phyloP scores from a whole-genome alignment of 768 basidiomycete species.

The Wakefieldia striispora region DNA sequence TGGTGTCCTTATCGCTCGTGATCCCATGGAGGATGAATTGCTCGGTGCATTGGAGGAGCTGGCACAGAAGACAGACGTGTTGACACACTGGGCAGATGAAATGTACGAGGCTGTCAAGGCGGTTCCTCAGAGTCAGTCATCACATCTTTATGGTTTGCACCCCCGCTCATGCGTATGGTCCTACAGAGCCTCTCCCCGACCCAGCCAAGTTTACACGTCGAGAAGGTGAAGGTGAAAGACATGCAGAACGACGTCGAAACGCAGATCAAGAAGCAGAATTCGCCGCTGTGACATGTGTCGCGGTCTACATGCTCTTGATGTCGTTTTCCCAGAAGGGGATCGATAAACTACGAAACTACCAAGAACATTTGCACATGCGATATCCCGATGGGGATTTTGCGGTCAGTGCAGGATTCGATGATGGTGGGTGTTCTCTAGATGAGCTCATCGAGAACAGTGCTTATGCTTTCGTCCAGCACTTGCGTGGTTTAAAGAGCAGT shows the following conservation, averaged over 20 bases:
- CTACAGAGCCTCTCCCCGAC: constrained; percentile 74
- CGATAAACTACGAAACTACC: constrained; percentile 71
- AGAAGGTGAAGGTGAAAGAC: constrained; percentile 70
- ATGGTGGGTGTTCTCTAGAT: constrained; percentile 45
- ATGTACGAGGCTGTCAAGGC: constrained; percentile 88
- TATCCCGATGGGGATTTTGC: constrained; percentile 73
- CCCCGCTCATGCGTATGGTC: constrained; percentile 2
- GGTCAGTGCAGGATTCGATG: constrained; percentile 78
- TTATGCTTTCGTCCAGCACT: constrained; percentile 46
- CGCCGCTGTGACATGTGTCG: constrained; percentile 81
- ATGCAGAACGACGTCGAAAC: constrained; percentile 64
- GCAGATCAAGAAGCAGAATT: constrained; percentile 79
- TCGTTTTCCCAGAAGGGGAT: constrained; percentile 93
- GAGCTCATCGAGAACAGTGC: constrained; percentile 7
- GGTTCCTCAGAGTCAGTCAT: constrained; percentile 71
- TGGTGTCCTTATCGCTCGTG: constrained; percentile 35
- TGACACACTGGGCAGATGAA: constrained; percentile 93
- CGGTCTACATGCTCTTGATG: constrained; percentile 89
- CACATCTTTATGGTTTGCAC: background rate
- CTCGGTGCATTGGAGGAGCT: constrained; percentile 80
- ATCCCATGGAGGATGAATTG: constrained; percentile 81
- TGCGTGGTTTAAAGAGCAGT: constrained; percentile 90
- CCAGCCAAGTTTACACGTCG: constrained; percentile 70
- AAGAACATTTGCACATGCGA: constrained; percentile 80
- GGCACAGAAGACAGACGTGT: constrained; percentile 93